A percentile compares a stretch with the other conserved stretches of the same genome.
These are phyloP conservation scores for Coleophoma eucalyptorum DNA, from an alignment of 2,329 filamentous ascomycete species.

Conservation along the genomic window DNA sequence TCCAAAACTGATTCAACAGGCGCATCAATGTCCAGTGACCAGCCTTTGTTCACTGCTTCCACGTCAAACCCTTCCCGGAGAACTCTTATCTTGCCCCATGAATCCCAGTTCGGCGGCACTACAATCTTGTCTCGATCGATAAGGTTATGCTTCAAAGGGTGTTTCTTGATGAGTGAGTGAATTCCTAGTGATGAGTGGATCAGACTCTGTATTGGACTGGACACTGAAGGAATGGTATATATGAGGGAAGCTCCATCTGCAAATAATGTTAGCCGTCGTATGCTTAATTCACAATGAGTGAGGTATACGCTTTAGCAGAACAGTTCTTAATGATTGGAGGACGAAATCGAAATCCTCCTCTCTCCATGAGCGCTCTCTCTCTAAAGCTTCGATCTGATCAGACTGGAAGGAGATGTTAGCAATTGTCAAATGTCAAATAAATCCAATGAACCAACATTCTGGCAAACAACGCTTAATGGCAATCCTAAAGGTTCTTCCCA, in stretches of 20 bases:
- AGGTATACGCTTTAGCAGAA: slow-evolving; percentile 71
- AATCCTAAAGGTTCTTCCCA: slow-evolving; percentile 89
- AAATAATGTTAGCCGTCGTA: neutral
- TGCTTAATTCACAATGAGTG: too few relatives aligned
- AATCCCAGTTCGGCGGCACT: slow-evolving; percentile 96
- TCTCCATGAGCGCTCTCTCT: slow-evolving; percentile 88
- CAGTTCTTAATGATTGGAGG: slow-evolving; percentile 85
- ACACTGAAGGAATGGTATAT: slow-evolving; percentile 74
- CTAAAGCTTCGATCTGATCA: slow-evolving; percentile 65
- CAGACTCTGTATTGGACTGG: slow-evolving; percentile 73
- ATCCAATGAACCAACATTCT: slow-evolving; percentile 61
- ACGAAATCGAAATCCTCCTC: slow-evolving; percentile 97
- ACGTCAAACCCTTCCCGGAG: slow-evolving; percentile 89
- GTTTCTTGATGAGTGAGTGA: slow-evolving; percentile 74
- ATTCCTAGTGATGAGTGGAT: slow-evolving; percentile 85
- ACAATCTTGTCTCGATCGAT: slow-evolving; percentile 93
- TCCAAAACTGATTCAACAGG: slow-evolving; percentile 33
- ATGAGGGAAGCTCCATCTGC: slow-evolving; percentile 80
- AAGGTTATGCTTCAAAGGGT: slow-evolving; percentile 82
- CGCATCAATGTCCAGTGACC: slow-evolving; percentile 78
- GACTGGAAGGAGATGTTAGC: slow-evolving; percentile 9
- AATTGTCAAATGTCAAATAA: slow-evolving; percentile 17
- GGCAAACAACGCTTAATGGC: slow-evolving; percentile 90
- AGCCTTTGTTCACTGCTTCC: slow-evolving; percentile 78
- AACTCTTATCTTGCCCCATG: slow-evolving; percentile 94